phyloP scores from a whole-genome alignment of 2,329 filamentous ascomycete species.

The Colletotrichum eremochloae region DNA sequence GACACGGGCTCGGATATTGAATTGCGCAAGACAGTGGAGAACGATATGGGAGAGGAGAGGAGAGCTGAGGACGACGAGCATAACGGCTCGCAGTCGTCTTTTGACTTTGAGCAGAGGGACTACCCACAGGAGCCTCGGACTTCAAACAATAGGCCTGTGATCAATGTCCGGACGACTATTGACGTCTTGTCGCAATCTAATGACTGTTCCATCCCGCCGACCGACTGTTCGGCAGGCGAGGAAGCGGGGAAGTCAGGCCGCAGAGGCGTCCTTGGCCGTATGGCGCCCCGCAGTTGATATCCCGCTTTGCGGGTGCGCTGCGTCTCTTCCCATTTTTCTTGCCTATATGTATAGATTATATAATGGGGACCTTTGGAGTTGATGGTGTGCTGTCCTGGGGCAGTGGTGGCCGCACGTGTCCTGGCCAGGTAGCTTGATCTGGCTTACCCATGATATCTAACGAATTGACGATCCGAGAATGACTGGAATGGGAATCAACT shows the following conservation, averaged over 20 bases:
- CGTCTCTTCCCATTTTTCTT: background rate
- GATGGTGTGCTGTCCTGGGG: background rate
- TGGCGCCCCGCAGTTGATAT: background rate
- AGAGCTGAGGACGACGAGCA: slow-evolving; percentile 16
- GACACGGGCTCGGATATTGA: slow-evolving; percentile 37
- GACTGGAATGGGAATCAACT: background rate
- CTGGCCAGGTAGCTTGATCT: background rate
- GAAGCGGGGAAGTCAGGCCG: background rate
- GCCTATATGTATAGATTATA: background rate
- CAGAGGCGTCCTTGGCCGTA: background rate
- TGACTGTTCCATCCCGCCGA: slow-evolving; percentile 4
- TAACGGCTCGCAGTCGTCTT: slow-evolving; percentile 32
- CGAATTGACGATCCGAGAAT: background rate
- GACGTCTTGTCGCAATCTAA: slow-evolving; percentile 31
- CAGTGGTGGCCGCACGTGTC: background rate
- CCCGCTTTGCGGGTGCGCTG: background rate
- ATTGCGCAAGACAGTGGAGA: slow-evolving; percentile 31
- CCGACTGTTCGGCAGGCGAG: slow-evolving; percentile 15
- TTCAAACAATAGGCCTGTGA: slow-evolving; percentile 16
- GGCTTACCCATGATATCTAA: background rate
- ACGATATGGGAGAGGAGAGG: background rate
- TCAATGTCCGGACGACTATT: slow-evolving; percentile 40
- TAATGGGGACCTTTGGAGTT: background rate
- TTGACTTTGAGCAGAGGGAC: slow-evolving; percentile 30
- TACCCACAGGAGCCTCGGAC: slow-evolving; percentile 8